Evolutionary conservation across 257 asterid species (phyloP).

Genomic region (Salvia hispanica): DNA sequence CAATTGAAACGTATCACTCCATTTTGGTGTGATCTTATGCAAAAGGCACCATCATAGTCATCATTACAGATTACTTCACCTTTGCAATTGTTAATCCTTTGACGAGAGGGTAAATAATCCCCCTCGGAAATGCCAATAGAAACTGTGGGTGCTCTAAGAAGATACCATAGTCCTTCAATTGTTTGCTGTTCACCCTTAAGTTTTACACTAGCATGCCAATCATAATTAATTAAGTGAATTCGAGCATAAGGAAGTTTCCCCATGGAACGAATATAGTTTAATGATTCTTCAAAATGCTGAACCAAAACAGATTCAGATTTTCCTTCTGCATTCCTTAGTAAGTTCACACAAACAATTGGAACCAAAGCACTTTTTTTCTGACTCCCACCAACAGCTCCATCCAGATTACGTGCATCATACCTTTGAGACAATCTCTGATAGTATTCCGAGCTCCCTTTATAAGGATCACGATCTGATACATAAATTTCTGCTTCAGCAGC

Average conservation of each 20-base stretch:
- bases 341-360: constrained; percentile 89
- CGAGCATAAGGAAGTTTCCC: constrained; percentile 86
- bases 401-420: constrained; percentile 80
- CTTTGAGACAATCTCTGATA: constrained; percentile 89
- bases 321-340: constrained; percentile 88
- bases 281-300: constrained; percentile 90
- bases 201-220: constrained; percentile 98
- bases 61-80: constrained; percentile 85
- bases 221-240: constrained; percentile 89
- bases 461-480: constrained; percentile 86
- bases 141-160: constrained; percentile 83
- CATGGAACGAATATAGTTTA: constrained; percentile 67
- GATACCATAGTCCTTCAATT: constrained; percentile 98
- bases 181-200: constrained; percentile 96
- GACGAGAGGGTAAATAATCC: constrained; percentile 85
- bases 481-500: constrained; percentile 99
- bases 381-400: constrained; percentile 58
- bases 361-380: constrained; percentile 81
- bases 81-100: constrained; percentile 78
- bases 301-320: constrained; percentile 92
- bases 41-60: constrained; percentile 88
- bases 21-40: constrained; percentile 96
- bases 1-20: constrained; percentile 97
- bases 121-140: constrained; percentile 87
- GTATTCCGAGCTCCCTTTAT: constrained; percentile 85